phyloP scores from a whole-genome alignment of 768 basidiomycete genomes.

The Astraeus odoratus region DNA sequence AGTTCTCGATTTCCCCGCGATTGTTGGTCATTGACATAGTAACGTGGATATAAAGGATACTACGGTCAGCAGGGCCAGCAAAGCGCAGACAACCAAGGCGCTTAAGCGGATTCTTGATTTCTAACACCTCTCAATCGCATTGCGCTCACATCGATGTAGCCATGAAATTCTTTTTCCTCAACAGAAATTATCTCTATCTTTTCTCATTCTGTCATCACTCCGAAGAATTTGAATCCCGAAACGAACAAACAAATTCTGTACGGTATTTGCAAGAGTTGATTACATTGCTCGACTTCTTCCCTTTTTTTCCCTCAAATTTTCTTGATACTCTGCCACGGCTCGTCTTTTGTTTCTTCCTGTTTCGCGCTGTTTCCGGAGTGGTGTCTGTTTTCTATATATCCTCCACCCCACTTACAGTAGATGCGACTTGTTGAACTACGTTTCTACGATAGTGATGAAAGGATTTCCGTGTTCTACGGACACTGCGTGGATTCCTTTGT shows the following conservation, averaged over 20 bases:
- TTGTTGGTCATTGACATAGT: slow-evolving; percentile 4
- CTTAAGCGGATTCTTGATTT: slow-evolving; percentile 21
- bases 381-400: slow-evolving; percentile 20
- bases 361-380: slow-evolving; percentile 7
- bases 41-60: slow-evolving; percentile 54
- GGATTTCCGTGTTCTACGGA: slow-evolving; percentile 10
- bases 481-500: slow-evolving; percentile 6
- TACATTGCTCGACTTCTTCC: slow-evolving; percentile 23
- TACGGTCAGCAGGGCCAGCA: slow-evolving; percentile 74
- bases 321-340: slow-evolving; percentile 17
- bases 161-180: slow-evolving; percentile 17
- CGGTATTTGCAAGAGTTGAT: slow-evolving; percentile 26
- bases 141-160: slow-evolving; percentile 28
- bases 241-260: slow-evolving; percentile 27
- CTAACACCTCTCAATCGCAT: slow-evolving; percentile 20
- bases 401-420: slow-evolving; percentile 18
- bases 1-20: slow-evolving; percentile 19
- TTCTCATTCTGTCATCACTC: slow-evolving; percentile 19
- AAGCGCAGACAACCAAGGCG: slow-evolving; percentile 44
- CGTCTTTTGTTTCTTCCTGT: slow-evolving; percentile 10
- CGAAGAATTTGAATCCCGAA: slow-evolving; percentile 26
- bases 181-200: slow-evolving; percentile 15
- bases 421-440: slow-evolving; percentile 19
- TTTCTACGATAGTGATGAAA: slow-evolving; percentile 7
- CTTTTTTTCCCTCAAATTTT: slow-evolving; percentile 12